These are phyloP conservation scores for Taiozyma onychis DNA, from an alignment of 1,139 yeast genomes.

Conservation along the genomic window DNA sequence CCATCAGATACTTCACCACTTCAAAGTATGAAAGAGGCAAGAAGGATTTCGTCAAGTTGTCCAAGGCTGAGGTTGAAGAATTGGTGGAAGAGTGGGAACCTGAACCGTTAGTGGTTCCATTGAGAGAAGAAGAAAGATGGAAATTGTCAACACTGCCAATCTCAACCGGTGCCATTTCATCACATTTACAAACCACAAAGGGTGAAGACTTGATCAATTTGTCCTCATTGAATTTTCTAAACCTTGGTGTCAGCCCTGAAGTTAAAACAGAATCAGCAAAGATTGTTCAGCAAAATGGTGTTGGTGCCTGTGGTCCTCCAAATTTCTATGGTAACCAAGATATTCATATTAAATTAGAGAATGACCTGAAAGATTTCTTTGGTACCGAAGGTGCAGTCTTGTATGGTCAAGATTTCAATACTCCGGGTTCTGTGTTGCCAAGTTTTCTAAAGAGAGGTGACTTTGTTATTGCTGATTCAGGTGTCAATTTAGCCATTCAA, in stretches of 20 bases:
- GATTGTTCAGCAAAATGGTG: slow-evolving; percentile 71
- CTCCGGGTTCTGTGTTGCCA: slow-evolving; percentile 94
- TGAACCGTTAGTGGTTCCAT: slow-evolving; percentile 62
- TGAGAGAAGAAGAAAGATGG: slow-evolving; percentile 52
- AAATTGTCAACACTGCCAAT: slow-evolving; percentile 58
- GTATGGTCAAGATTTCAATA: slow-evolving; percentile 90
- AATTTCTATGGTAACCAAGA: slow-evolving; percentile 97
- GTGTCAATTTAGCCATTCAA: slow-evolving; percentile 72
- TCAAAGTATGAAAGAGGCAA: slow-evolving; percentile 78
- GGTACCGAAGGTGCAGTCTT: slow-evolving; percentile 76
- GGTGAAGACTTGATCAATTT: slow-evolving; percentile 38
- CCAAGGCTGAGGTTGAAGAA: slow-evolving; percentile 70
- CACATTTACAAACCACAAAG: slow-evolving; percentile 37
- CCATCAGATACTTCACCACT: slow-evolving; percentile 76
- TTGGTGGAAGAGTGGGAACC: slow-evolving; percentile 90
- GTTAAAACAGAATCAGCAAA: slow-evolving; percentile 53
- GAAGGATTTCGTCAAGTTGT: slow-evolving; percentile 61
- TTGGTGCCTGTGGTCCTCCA: slow-evolving; percentile 98
- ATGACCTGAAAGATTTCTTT: slow-evolving; percentile 66
- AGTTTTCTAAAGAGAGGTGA: slow-evolving; percentile 96
- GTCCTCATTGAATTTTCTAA: slow-evolving; percentile 58
- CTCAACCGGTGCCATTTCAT: slow-evolving; percentile 50
- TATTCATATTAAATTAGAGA: slow-evolving; percentile 77
- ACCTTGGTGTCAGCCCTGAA: slow-evolving; percentile 42
- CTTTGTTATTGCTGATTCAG: slow-evolving; percentile 80